Conservation (phyloP, 2,329 filamentous ascomycete genomes). For the Cladosporium sp. region DNA sequence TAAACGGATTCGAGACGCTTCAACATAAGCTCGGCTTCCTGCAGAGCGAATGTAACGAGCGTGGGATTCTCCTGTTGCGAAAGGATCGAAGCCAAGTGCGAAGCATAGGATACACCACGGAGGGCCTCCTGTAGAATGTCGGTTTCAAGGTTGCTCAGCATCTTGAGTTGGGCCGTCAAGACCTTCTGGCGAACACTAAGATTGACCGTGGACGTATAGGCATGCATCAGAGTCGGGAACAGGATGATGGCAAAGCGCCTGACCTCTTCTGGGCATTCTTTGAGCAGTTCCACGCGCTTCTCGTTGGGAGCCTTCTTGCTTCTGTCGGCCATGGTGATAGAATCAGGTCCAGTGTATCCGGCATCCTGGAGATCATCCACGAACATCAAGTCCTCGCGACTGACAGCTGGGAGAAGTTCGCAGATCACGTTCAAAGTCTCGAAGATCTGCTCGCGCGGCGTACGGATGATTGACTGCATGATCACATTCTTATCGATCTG, state of each 20-base stretch:
- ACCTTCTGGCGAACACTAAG: slow-evolving; percentile 92
- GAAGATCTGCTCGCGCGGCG: slow-evolving; percentile 90
- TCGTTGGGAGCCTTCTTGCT: slow-evolving; percentile 62
- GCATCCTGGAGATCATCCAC: slow-evolving; percentile 47
- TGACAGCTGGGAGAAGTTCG: slow-evolving; percentile 77
- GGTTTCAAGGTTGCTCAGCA: slow-evolving; percentile 91
- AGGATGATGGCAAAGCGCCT: slow-evolving; percentile 89
- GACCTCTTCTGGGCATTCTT: slow-evolving; percentile 79
- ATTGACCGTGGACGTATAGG: slow-evolving; percentile 96
- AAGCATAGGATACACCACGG: slow-evolving; percentile 86
- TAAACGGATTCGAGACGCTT: slow-evolving; percentile 82
- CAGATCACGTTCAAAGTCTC: slow-evolving; percentile 97
- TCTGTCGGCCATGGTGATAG: slow-evolving; percentile 38
- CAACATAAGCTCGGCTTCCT: slow-evolving; percentile 83
- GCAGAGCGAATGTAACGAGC: slow-evolving; percentile 78
- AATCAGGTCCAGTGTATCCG: slow-evolving; percentile 44
- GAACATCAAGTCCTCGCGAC: slow-evolving; percentile 50
- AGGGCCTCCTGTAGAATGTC: slow-evolving; percentile 80
- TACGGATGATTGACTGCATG: slow-evolving; percentile 96
- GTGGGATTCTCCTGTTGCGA: slow-evolving; percentile 91
- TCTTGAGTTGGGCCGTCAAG: slow-evolving; percentile 90
- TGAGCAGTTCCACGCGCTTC: slow-evolving; percentile 74
- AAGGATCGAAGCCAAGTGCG: slow-evolving; percentile 88
- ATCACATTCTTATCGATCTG: slow-evolving; percentile 96
- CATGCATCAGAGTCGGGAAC: slow-evolving; percentile 90